Conservation (phyloP, 495 filamentous ascomycete genomes). For the Podospora comata region DNA sequence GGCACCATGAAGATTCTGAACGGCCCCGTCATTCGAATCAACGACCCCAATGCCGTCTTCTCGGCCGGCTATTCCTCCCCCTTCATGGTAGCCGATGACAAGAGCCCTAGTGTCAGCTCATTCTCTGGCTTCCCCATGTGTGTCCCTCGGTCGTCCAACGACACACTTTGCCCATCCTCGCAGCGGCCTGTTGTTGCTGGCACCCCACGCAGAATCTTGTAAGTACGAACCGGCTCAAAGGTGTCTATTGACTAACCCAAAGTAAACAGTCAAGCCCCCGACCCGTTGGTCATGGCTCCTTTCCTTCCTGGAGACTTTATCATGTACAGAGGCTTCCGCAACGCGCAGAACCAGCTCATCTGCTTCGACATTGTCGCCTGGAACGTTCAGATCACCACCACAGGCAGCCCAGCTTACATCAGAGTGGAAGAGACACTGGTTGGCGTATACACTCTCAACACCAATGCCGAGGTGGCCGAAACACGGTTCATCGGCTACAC, state of each 20-base stretch:
- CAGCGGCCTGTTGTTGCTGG: conserved; percentile 31
- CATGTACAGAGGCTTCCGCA: conserved; percentile 34
- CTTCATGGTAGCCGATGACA: conserved; percentile 41
- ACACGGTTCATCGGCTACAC: conserved; percentile 26
- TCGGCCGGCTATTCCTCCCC: conserved; percentile 29
- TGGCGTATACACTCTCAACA: conserved; percentile 31
- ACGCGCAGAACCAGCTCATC: conserved; percentile 18
- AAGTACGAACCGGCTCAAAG: conserved; percentile 1
- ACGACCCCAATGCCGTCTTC: conserved; percentile 42
- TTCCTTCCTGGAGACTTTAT: conserved; percentile 40
- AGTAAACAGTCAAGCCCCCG: conserved; percentile 26
- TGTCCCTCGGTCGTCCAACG: conserved; percentile 34
- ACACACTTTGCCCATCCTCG: conserved; percentile 33
- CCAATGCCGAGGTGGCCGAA: conserved; percentile 35
- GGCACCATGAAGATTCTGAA: conserved; percentile 35
- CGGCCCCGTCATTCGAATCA: conserved; percentile 41
- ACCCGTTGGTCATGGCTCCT: conserved; percentile 39
- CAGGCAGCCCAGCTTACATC: conserved; percentile 32
- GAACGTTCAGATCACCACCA: conserved; percentile 37
- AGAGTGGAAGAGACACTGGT: conserved; percentile 36
- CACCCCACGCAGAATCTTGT: conserved; percentile 24
- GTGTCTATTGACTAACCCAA: background rate
- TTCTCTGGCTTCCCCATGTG: conserved; percentile 47
- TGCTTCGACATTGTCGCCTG: conserved; percentile 34
- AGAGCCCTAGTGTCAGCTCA: conserved; percentile 38